phyloP scores from a whole-genome alignment of 495 filamentous ascomycete species.

The Daldinia loculata region DNA sequence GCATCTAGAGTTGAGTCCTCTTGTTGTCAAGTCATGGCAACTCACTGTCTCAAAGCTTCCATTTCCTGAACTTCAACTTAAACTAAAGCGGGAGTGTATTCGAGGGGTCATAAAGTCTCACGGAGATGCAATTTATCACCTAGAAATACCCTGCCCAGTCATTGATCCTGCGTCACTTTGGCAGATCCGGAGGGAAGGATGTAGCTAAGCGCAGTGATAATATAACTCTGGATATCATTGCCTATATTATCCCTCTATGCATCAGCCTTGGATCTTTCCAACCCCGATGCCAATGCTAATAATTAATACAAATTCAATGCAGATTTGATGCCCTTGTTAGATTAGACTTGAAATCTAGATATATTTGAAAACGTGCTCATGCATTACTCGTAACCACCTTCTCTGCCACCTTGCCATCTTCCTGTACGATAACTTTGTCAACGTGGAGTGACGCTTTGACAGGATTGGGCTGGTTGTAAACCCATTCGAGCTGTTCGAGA shows the following conservation, averaged over 20 bases:
- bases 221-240: background rate
- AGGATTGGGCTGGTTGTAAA: slow-evolving; percentile 59
- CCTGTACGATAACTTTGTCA: slow-evolving; percentile 63
- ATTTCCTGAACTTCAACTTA: no score
- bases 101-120: no score
- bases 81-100: no score
- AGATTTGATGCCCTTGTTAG: background rate
- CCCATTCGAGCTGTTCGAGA: slow-evolving; percentile 62
- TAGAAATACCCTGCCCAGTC: no score
- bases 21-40: no score
- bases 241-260: background rate
- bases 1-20: no score
- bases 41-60: no score
- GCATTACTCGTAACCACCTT: slow-evolving; percentile 51
- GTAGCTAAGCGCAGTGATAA: background rate
- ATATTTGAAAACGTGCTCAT: background rate
- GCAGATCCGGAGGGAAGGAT: no score
- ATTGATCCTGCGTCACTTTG: no score
- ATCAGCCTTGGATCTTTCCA: background rate
- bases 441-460: slow-evolving; percentile 61
- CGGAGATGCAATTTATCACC: no score
- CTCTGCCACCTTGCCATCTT: slow-evolving; percentile 62
- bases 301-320: background rate
- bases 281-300: background rate
- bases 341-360: background rate